Percentiles rank a stretch among this genome's conserved stretches.
Evolutionary conservation across 495 filamentous ascomycete genomes (phyloP).

Genomic region (Annulohypoxylon bovei): DNA sequence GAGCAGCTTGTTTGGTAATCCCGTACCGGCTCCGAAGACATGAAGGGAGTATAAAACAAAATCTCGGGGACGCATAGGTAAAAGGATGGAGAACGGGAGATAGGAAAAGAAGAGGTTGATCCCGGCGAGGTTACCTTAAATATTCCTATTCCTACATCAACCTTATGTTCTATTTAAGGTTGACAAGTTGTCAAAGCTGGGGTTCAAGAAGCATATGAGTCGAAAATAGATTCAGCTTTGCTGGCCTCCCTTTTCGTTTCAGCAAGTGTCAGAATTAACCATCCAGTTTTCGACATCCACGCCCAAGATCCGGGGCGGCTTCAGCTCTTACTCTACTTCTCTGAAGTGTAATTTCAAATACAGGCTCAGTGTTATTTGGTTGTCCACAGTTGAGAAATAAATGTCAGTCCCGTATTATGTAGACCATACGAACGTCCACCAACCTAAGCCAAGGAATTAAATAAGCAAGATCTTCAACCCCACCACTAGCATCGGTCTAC

Average conservation of each 20-base stretch:
- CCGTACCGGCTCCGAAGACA: slow-evolving; percentile 1
- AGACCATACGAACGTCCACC: neutral
- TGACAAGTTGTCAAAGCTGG: neutral
- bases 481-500: neutral
- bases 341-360: too few relatives aligned
- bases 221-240: slow-evolving; percentile 34
- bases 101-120: slow-evolving; percentile 4
- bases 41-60: neutral
- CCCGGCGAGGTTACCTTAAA: neutral
- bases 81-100: neutral
- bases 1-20: neutral
- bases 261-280: slow-evolving; percentile 32
- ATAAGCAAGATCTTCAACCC: neutral
- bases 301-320: neutral
- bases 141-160: neutral
- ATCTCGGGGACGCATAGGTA: neutral
- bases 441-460: neutral
- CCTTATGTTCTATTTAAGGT: slow-evolving; percentile 16
- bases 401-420: neutral
- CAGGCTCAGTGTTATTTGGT: neutral
- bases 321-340: too few relatives aligned
- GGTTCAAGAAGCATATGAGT: neutral
- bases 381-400: neutral
- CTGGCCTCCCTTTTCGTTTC: slow-evolving; percentile 33
- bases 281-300: slow-evolving; percentile 1